Conservation (phyloP, 139 green algal genomes). For the Zygnema cylindricum region DNA sequence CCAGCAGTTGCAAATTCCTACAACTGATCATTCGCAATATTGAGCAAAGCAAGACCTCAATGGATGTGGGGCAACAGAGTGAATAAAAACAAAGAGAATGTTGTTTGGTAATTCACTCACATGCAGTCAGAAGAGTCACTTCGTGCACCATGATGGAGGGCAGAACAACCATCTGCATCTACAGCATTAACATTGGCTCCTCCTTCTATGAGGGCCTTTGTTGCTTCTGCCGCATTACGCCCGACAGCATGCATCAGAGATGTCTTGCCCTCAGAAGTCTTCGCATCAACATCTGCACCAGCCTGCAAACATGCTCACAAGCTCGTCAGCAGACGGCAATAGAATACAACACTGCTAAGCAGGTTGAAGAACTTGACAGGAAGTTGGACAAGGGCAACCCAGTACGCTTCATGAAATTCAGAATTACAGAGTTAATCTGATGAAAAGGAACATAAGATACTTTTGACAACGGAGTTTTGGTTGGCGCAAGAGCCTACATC, state of each 20-base stretch:
- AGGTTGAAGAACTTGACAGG: too few species aligned
- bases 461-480: too few species aligned
- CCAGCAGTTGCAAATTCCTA: too few species aligned
- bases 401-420: background rate
- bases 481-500: too few species aligned
- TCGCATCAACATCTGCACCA: constrained; percentile 36
- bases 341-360: too few species aligned
- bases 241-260: constrained; percentile 49
- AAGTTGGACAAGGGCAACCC: background rate
- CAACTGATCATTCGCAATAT: background rate
- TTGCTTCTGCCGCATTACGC: constrained; percentile 18
- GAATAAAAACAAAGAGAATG: too few species aligned
- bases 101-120: constrained; percentile 8
- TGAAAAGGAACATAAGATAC: too few species aligned
- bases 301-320: constrained; percentile 14
- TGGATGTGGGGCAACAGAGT: too few species aligned
- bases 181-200: constrained; percentile 16
- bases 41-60: background rate
- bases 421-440: too few species aligned
- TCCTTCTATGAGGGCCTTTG: background rate
- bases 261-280: constrained; percentile 44
- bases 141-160: constrained; percentile 34
- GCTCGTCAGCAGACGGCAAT: too few species aligned
- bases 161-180: constrained; percentile 7
- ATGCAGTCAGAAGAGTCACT: constrained; percentile 7